Conservation (phyloP, 768 basidiomycete genomes). For the Calocybe indica region DNA sequence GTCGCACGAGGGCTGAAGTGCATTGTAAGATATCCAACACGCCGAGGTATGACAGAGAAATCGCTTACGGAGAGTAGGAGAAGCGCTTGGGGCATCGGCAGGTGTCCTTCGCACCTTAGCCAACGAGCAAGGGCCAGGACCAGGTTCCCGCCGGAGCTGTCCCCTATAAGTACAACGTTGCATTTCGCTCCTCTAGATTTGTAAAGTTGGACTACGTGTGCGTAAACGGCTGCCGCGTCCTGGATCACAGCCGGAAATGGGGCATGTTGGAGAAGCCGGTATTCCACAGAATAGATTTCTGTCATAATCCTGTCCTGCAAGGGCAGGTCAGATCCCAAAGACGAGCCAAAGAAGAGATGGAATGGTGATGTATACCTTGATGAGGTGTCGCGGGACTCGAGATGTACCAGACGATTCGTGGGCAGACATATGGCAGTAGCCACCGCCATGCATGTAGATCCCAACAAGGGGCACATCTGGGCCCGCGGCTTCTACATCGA, state of each 20-base stretch:
- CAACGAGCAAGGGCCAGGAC: conserved; percentile 45
- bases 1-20: conserved; percentile 18
- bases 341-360: neutral
- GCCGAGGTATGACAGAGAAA: neutral
- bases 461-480: conserved; percentile 32
- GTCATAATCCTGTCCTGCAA: conserved; percentile 24
- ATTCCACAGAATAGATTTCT: conserved; percentile 42
- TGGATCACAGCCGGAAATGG: conserved; percentile 49
- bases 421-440: conserved; percentile 53
- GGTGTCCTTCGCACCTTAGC: conserved; percentile 43
- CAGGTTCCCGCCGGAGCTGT: conserved; percentile 50
- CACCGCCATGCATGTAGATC: conserved; percentile 50
- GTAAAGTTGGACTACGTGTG: conserved; percentile 34
- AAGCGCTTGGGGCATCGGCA: conserved; percentile 40
- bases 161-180: conserved; percentile 46
- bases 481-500: conserved; percentile 18
- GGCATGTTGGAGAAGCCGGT: conserved; percentile 45
- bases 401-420: conserved; percentile 44
- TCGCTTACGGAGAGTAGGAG: conserved; percentile 36
- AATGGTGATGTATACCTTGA: conserved; percentile 21
- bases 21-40: neutral
- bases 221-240: conserved; percentile 47
- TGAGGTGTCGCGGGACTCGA: conserved; percentile 39
- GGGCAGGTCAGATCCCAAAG: neutral
- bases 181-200: conserved; percentile 10